These are phyloP conservation scores for Zygotorulaspora danielsina DNA, from an alignment of 805 yeast genomes.

Conservation along the genomic window DNA sequence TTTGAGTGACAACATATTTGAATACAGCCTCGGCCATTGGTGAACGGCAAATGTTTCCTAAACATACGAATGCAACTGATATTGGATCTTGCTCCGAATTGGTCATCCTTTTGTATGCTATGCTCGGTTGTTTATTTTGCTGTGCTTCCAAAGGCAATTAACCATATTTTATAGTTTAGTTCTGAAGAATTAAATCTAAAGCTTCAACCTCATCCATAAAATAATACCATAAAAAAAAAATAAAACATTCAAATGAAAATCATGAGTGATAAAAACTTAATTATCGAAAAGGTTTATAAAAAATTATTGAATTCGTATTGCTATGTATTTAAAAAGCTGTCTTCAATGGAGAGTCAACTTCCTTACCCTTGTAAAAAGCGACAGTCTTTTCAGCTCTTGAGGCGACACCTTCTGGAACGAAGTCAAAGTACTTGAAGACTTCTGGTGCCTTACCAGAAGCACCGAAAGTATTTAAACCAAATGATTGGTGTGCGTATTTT, in stretches of 20 bases:
- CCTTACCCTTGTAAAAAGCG: slow-evolving; percentile 75
- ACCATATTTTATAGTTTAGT: too few species aligned
- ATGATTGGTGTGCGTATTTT: slow-evolving; percentile 92
- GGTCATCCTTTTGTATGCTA: too few species aligned
- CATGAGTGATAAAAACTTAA: not conserved
- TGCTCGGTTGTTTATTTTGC: too few species aligned
- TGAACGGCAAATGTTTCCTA: slow-evolving; percentile 90
- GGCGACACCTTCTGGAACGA: slow-evolving; percentile 91
- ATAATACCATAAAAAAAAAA: too few species aligned
- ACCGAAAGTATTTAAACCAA: slow-evolving; percentile 94
- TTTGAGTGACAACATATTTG: slow-evolving; percentile 53
- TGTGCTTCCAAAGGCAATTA: too few species aligned
- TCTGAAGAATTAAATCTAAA: too few species aligned
- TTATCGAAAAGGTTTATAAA: not conserved
- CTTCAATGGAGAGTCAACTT: slow-evolving; percentile 70
- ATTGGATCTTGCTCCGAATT: slow-evolving; percentile 19
- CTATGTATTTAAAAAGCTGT: slow-evolving; percentile 56
- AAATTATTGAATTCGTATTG: slow-evolving; percentile 1
- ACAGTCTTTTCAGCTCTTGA: slow-evolving; percentile 76
- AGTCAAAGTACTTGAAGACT: slow-evolving; percentile 79
- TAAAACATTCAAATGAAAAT: not conserved
- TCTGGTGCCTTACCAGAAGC: slow-evolving; percentile 87
- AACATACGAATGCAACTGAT: slow-evolving; percentile 83
- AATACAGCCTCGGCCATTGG: slow-evolving; percentile 98
- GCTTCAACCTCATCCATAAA: too few species aligned